Evolutionary conservation across 2,329 filamentous ascomycete genomes (phyloP), one percentile per base, ranked within the genome.

Genomic region (Zalaria obscura): DNA sequence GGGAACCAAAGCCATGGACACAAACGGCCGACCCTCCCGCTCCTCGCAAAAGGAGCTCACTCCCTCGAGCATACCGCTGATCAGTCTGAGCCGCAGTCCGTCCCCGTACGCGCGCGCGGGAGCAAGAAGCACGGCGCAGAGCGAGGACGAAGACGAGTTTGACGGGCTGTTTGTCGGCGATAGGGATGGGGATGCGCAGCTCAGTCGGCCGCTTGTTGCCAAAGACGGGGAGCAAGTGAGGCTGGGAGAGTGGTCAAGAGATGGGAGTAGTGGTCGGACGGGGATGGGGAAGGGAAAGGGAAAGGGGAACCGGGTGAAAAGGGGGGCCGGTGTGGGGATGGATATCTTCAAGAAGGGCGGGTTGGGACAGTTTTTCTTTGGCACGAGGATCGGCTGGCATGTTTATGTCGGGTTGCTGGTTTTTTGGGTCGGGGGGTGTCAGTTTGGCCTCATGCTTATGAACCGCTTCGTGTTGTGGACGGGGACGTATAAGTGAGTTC

Each of bases 391-490:
- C 35, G 68, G 68, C 36, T 70, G 66, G 65, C 61, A 67, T 50
- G 47, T 68, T 1, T 71, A 66, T 51, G 59, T 71, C 8, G 65
- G 58, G 6, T 39, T 70, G 45, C 51, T 71, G 39, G 61, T 69
- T 8, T 56, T 70, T 7, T 70, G 65, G 66, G 57, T 69, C 0
- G 63, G 63, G 3, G 67, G 63, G 2, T 68, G 63, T 45, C 55
- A 60, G 6, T 69, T 70, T 46, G 66, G 64, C 3, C 50, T 70
- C 45, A 48, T 66, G 40, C 56, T 70, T 43, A 68, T 70, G 65
- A 70, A 71, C 47, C 57, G 68, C 41, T 69, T 71, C 47, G 67
- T 71, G 44, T 55, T 71, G 45, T 60, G 63, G 56, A 70, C 61
- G 58, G 47, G 47, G 9, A 43, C 25, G 36, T 26, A 36, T 33